Conservation (phyloP, 2,329 filamentous ascomycete species). For the Fusarium keratoplasticum region DNA sequence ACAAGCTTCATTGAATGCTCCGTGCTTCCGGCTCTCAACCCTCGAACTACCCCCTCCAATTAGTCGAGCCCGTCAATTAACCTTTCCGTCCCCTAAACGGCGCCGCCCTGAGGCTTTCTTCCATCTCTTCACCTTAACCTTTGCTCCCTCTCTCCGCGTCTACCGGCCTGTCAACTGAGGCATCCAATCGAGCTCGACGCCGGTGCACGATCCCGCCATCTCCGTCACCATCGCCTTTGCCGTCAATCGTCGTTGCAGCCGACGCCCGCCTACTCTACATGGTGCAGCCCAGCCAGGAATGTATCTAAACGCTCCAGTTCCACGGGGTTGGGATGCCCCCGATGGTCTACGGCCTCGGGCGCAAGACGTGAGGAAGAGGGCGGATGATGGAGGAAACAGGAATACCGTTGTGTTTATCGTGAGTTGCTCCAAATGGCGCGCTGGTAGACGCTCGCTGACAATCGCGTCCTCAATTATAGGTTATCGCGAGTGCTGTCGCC, state of each 20-base stretch:
- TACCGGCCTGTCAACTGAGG: constrained; percentile 10
- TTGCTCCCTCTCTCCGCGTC: constrained; percentile 11
- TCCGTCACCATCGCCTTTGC: neutral
- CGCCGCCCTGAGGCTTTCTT: neutral
- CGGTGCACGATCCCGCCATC: constrained; percentile 2
- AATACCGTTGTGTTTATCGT: constrained; percentile 40
- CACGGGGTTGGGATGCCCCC: constrained; percentile 35
- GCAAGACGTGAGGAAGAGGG: constrained; percentile 1
- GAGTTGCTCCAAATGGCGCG: constrained; percentile 18
- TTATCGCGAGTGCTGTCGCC: constrained; percentile 32
- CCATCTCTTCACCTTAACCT: constrained; percentile 15
- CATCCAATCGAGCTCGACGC: constrained; percentile 19
- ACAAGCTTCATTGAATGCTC: constrained; percentile 9
- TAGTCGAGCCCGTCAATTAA: constrained; percentile 9
- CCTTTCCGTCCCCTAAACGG: neutral
- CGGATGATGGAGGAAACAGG: constrained; percentile 8
- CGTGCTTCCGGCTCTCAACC: constrained; percentile 9
- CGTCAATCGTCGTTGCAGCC: constrained; percentile 8
- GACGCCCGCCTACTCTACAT: constrained; percentile 22
- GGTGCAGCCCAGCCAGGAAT: constrained; percentile 33
- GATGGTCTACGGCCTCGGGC: constrained; percentile 15
- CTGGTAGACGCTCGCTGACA: constrained; percentile 6
- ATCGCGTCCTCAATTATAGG: constrained; percentile 14
- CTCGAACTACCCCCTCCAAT: neutral
- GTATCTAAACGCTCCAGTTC: constrained; percentile 37